Percentiles rank a stretch among this genome's conserved stretches.
Conservation (phyloP, 306 rosid genomes). For the Trifolium subterraneum region DNA sequence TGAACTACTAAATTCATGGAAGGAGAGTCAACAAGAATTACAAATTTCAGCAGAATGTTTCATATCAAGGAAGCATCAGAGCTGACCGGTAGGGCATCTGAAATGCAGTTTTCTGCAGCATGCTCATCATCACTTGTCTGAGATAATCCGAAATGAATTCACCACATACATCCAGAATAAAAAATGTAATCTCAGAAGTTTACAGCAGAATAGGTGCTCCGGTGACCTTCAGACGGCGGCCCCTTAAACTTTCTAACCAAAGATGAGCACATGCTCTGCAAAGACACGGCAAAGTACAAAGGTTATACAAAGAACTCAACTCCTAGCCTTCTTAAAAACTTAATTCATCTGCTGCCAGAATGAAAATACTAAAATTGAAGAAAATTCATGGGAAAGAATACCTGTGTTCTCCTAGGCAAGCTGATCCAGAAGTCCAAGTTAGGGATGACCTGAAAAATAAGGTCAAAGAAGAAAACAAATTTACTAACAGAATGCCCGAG, state of each 20-base stretch:
- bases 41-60: slow-evolving; percentile 37
- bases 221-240: slow-evolving; percentile 76
- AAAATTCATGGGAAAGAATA: slow-evolving; percentile 45
- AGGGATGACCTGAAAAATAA: slow-evolving; percentile 68
- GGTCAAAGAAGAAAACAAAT: slow-evolving; percentile 36
- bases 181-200: slow-evolving; percentile 63
- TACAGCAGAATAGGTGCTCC: slow-evolving; percentile 81
- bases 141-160: slow-evolving; percentile 42
- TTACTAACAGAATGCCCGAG: slow-evolving; percentile 15
- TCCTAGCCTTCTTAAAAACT: slow-evolving; percentile 2
- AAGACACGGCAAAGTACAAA: slow-evolving; percentile 25
- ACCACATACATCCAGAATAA: slow-evolving; percentile 40
- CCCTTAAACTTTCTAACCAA: slow-evolving; percentile 68
- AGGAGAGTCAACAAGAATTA: slow-evolving; percentile 38
- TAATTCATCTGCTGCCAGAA: slow-evolving; percentile 29
- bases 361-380: slow-evolving; percentile 34
- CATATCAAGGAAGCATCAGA: slow-evolving; percentile 40
- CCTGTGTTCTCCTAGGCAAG: slow-evolving; percentile 76
- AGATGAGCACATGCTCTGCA: slow-evolving; percentile 68
- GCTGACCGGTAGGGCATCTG: slow-evolving; percentile 40
- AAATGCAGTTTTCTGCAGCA: slow-evolving; percentile 42
- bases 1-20: slow-evolving; percentile 37
- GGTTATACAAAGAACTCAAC: slow-evolving; percentile 29
- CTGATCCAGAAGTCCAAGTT: slow-evolving; percentile 83
- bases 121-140: slow-evolving; percentile 39